Evolutionary conservation across 192 early-diverging fungal species (phyloP).

Genomic region (Coemansia aciculifera): DNA sequence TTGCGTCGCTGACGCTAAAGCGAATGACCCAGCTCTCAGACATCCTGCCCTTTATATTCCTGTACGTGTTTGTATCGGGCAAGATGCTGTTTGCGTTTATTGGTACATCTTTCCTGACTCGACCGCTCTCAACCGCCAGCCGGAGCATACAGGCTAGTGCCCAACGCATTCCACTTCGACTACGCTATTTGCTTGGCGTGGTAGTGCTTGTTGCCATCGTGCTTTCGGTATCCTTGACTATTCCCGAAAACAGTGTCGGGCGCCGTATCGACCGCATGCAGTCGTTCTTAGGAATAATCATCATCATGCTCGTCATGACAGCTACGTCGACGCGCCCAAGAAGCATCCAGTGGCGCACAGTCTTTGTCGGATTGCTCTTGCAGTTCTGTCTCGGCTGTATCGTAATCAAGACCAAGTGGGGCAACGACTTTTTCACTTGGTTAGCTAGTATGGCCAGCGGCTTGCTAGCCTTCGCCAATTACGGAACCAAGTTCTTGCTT

Average conservation of each 20-base stretch:
- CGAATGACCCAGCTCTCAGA: slow-evolving; percentile 54
- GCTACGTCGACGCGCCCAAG: slow-evolving; percentile 63
- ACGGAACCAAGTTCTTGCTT: slow-evolving; percentile 72
- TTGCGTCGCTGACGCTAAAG: slow-evolving; percentile 60
- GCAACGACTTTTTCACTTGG: slow-evolving; percentile 74
- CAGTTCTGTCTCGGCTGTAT: slow-evolving; percentile 82
- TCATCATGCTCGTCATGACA: slow-evolving; percentile 57
- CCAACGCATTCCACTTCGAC: slow-evolving; percentile 7
- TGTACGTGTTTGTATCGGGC: slow-evolving; percentile 57
- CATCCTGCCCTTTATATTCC: slow-evolving; percentile 51
- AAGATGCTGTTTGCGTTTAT: slow-evolving; percentile 55
- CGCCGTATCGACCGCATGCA: slow-evolving; percentile 73
- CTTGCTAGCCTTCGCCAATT: slow-evolving; percentile 68
- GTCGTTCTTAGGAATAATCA: slow-evolving; percentile 68
- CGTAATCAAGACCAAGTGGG: slow-evolving; percentile 70
- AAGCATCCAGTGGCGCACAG: slow-evolving; percentile 74
- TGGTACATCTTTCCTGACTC: slow-evolving; percentile 35
- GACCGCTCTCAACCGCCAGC: not conserved
- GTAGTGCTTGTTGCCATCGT: slow-evolving; percentile 60
- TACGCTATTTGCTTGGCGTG: slow-evolving; percentile 57
- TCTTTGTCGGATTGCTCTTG: slow-evolving; percentile 65
- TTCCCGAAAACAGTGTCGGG: slow-evolving; percentile 41
- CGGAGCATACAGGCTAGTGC: slow-evolving; percentile 3
- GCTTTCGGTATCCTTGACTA: slow-evolving; percentile 45
- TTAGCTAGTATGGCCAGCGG: slow-evolving; percentile 56